Evolutionary conservation across 1,284 basidiomycete genomes (phyloP).

Genomic region (Sporisorium graminicola): DNA sequence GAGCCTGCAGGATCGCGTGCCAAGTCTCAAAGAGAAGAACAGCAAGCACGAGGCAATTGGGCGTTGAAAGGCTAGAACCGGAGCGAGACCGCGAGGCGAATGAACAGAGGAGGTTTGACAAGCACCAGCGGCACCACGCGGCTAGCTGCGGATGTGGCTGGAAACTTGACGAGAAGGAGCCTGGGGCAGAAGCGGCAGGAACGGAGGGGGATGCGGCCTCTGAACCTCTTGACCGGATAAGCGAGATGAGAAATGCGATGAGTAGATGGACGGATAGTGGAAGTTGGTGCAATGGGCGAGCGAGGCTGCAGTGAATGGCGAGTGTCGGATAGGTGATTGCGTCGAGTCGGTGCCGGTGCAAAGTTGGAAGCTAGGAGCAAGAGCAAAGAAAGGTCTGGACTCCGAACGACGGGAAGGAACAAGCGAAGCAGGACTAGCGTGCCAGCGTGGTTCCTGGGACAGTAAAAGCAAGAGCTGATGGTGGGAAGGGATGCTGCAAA

Average conservation of each 20-base stretch:
- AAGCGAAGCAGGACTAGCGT: slow-evolving; percentile 16
- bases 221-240: neutral
- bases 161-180: neutral
- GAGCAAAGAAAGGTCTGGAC: slow-evolving; percentile 19
- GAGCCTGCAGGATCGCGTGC: slow-evolving; percentile 10
- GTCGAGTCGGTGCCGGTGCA: neutral
- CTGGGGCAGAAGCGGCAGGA: neutral
- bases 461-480: neutral
- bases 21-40: slow-evolving; percentile 19
- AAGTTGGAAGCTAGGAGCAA: neutral
- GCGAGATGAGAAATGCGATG: too few relatives aligned
- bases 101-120: neutral
- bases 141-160: slow-evolving; percentile 8
- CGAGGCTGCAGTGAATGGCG: neutral
- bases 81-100: neutral
- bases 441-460: slow-evolving; percentile 37
- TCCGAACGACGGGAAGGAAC: slow-evolving; percentile 2
- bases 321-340: neutral
- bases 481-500: neutral
- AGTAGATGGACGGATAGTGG: neutral
- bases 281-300: neutral
- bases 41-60: neutral
- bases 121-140: slow-evolving; percentile 15
- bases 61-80: neutral
- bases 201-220: neutral